phyloP scores from a whole-genome alignment of 495 filamentous ascomycete species.

The Aspergillus steynii region DNA sequence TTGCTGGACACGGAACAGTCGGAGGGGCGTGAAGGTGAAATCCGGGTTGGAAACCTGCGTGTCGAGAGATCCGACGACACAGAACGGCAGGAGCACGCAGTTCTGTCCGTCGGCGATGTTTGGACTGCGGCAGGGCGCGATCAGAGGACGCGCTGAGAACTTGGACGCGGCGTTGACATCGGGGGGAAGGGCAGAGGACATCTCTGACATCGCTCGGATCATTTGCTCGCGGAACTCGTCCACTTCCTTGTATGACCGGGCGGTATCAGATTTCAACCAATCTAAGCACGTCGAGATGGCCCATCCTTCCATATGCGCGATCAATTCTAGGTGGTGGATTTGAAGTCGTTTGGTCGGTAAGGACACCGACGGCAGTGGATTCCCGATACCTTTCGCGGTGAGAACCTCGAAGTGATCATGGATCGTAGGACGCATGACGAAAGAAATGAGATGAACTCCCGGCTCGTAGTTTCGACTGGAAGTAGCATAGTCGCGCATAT shows the following conservation, averaged over 20 bases:
- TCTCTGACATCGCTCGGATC: slow-evolving; percentile 37
- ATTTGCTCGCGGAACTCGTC: slow-evolving; percentile 44
- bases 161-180: slow-evolving; percentile 47
- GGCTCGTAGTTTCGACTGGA: slow-evolving; percentile 53
- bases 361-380: slow-evolving; percentile 66
- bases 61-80: slow-evolving; percentile 55
- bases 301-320: slow-evolving; percentile 59
- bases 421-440: slow-evolving; percentile 67
- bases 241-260: slow-evolving; percentile 32
- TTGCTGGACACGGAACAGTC: slow-evolving; percentile 58
- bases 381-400: slow-evolving; percentile 61
- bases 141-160: slow-evolving; percentile 49
- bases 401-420: slow-evolving; percentile 74
- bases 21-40: slow-evolving; percentile 50
- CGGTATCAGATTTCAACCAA: slow-evolving; percentile 40
- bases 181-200: slow-evolving; percentile 45
- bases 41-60: slow-evolving; percentile 38
- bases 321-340: slow-evolving; percentile 56
- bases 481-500: slow-evolving; percentile 61
- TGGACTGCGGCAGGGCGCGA: slow-evolving; percentile 40
- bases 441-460: slow-evolving; percentile 75
- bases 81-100: slow-evolving; percentile 53
- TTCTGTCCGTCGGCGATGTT: slow-evolving; percentile 26
- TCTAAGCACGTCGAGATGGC: slow-evolving; percentile 52
- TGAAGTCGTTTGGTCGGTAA: slow-evolving; percentile 58